phyloP scores from a whole-genome alignment of 371 early-diverging fungal genomes.

The Chytridiales sp. region DNA sequence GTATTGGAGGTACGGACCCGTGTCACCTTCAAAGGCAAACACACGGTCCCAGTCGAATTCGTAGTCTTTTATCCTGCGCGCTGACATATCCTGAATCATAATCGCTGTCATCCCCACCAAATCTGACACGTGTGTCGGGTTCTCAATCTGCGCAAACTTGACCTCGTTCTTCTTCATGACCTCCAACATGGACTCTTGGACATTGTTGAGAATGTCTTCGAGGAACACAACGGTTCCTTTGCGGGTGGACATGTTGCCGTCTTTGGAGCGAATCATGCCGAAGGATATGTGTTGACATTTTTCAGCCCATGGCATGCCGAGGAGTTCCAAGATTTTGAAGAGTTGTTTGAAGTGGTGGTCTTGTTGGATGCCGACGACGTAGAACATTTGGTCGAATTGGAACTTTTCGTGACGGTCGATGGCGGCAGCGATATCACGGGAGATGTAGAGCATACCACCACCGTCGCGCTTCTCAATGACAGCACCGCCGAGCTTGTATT shows the following conservation, averaged over 20 bases:
- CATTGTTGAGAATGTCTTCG: slow-evolving; percentile 93
- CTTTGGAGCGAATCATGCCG: slow-evolving; percentile 85
- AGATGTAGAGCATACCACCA: slow-evolving; percentile 89
- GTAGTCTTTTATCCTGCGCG: slow-evolving; percentile 97
- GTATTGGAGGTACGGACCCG: slow-evolving; percentile 99
- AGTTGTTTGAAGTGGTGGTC: slow-evolving; percentile 96
- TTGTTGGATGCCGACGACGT: slow-evolving; percentile 96
- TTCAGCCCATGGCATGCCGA: slow-evolving; percentile 78
- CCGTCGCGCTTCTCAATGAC: slow-evolving; percentile 96
- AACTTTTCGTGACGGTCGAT: slow-evolving; percentile 87
- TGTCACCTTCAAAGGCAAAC: slow-evolving; percentile 97
- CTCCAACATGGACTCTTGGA: slow-evolving; percentile 90
- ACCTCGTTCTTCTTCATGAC: slow-evolving; percentile 89
- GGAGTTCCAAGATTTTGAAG: slow-evolving; percentile 86
- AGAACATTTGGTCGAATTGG: slow-evolving; percentile 93
- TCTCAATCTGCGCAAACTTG: slow-evolving; percentile 82
- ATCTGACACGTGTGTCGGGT: slow-evolving; percentile 78
- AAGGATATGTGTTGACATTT: slow-evolving; percentile 92
- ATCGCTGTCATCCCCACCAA: slow-evolving; percentile 80
- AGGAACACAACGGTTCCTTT: slow-evolving; percentile 98
- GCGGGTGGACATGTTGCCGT: slow-evolving; percentile 96
- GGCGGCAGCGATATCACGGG: slow-evolving; percentile 98
- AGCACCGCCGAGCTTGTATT: slow-evolving; percentile 80
- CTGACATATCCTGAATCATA: slow-evolving; percentile 94
- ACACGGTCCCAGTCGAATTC: slow-evolving; percentile 95